Evolutionary conservation across 768 basidiomycete genomes (phyloP), one percentile per base, ranked within the genome.

Genomic region (Leccinum rimulosum): DNA sequence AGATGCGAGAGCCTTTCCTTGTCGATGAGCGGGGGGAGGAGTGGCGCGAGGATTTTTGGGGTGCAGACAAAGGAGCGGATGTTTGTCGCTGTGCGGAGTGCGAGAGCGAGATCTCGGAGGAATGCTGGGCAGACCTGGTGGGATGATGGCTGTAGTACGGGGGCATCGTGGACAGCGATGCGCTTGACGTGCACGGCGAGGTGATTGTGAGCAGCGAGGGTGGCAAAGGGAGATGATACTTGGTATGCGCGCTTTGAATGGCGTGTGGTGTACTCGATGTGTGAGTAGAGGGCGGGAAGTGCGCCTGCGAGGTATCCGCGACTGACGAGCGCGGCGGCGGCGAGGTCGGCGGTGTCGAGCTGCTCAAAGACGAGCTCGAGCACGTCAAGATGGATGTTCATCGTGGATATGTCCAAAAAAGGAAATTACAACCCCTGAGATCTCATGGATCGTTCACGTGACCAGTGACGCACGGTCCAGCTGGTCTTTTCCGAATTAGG

Each of bases 351-450:
- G 17, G 78, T 76, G 45, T 77, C 68, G 5, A 91, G 74, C 63
- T 80, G 75, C 0, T 74, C 70, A 61, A 87, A 87, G 17, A 91
- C 82, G n/a, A 84, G 75, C 66, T 87, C 85, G 45, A 90, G 79
- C 38, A 91, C 86, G 72, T 92, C 89, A 19, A 84, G 78, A 61
- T 90, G 85, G 50, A 89, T 76, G 64, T 82, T 87, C 63, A 88
- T 84, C 11, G 83, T 84, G 28, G 36, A 31, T 3, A 27, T 14
- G 7, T 38, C 53, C 50, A 45, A 54, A 62, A 35, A 38, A 12
- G 22, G 59, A 2, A 3, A 57, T 6, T 56, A 38, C 1, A 40
- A n/a, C 65, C 65, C 65, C 61, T 63, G 35, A 51, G 14, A 8
- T 9, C 33, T 11, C 2, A 50, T 28, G 25, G 28, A 30, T 35